phyloP scores from a whole-genome alignment of 257 asterid genomes.

The Primulina tabacum region DNA sequence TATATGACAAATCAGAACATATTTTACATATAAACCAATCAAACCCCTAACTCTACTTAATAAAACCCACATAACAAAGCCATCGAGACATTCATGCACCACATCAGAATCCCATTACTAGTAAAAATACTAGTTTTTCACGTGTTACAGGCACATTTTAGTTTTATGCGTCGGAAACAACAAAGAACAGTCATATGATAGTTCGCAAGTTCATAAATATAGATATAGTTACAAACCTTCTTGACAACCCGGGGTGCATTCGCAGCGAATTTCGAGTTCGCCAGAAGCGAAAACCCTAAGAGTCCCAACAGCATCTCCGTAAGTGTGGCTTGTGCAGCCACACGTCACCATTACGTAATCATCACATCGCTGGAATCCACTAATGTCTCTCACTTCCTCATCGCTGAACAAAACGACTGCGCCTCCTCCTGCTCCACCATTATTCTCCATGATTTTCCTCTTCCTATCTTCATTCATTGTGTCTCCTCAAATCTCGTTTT shows the following conservation, averaged over 20 bases:
- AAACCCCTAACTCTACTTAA: not conserved
- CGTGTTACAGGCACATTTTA: not conserved
- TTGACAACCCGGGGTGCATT: constrained; percentile 56
- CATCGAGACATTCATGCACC: not conserved
- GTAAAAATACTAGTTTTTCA: not conserved
- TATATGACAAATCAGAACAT: not conserved
- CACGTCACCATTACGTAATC: constrained; percentile 59
- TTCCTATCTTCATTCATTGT: constrained; percentile 26
- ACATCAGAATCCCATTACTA: not conserved
- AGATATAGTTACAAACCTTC: constrained; percentile 35
- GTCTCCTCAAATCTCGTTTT: constrained; percentile 3
- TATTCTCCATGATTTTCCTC: constrained; percentile 16
- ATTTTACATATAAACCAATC: not conserved
- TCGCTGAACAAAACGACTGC: constrained; percentile 32
- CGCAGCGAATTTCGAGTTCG: constrained; percentile 53
- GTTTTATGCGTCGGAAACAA: not conserved
- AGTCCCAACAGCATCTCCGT: constrained; percentile 61
- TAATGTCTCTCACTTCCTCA: constrained; percentile 40
- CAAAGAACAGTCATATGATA: not conserved
- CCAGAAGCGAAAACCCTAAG: constrained; percentile 60
- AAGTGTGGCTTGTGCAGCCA: constrained; percentile 61
- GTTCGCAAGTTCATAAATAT: not conserved
- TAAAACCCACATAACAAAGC: not conserved
- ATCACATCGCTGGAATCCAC: constrained; percentile 39
- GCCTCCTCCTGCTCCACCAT: not conserved